A percentile compares a stretch with the other conserved stretches of the same genome.
Evolutionary conservation across 108 stramenopile genomes (phyloP).

Genomic region (Pseudonitzschia delicatissima): DNA sequence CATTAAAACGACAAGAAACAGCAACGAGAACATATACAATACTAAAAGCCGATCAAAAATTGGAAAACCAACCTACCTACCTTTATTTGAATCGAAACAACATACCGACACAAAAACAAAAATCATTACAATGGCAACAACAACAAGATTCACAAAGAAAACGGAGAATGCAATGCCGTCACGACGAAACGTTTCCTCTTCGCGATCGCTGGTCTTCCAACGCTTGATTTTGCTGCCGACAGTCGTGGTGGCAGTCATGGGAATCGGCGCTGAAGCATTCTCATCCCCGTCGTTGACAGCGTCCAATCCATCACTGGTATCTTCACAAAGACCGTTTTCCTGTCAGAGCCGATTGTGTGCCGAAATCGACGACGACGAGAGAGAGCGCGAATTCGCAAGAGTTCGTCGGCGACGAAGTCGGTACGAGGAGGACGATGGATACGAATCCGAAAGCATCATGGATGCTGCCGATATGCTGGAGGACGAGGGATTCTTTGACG

Average conservation of each 20-base stretch:
- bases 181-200: not conserved
- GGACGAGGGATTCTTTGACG: constrained; percentile 28
- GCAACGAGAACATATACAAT: too few species aligned
- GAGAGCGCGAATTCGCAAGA: constrained; percentile 20
- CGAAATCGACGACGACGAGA: constrained; percentile 28
- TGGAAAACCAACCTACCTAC: too few species aligned
- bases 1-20: too few species aligned
- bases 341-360: constrained; percentile 6
- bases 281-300: not conserved
- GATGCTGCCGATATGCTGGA: constrained; percentile 26
- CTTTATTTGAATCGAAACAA: too few species aligned
- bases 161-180: not conserved
- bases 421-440: constrained; percentile 21
- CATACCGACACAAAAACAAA: too few species aligned
- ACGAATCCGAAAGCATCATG: not conserved
- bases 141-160: too few species aligned
- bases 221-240: not conserved
- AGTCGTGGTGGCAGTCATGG: not conserved
- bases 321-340: not conserved
- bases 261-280: not conserved
- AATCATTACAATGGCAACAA: too few species aligned
- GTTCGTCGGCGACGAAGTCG: constrained; percentile 28
- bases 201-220: not conserved
- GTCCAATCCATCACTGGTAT: not conserved
- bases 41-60: too few species aligned